phyloP scores from a whole-genome alignment of 352 stramenopile species.

The Pythium vanterpoolii region DNA sequence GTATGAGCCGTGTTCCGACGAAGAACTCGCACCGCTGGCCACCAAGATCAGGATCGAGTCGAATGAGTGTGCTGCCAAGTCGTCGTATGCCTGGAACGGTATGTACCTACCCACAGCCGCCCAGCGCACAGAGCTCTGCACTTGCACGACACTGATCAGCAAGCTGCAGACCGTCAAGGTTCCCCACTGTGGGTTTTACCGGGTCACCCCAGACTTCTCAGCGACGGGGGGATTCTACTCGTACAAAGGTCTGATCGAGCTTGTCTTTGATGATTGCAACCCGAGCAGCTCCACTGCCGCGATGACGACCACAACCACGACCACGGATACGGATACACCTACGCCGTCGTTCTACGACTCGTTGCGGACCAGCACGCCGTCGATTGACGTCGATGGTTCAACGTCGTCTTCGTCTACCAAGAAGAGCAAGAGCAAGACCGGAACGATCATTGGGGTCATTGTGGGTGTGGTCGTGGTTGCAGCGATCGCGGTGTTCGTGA shows the following conservation, averaged over 20 bases:
- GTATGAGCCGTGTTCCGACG: neutral
- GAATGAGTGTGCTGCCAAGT: neutral
- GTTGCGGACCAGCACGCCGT: neutral
- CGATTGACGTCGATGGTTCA: neutral
- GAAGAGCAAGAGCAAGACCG: neutral
- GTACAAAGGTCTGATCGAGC: slow-evolving; percentile 17
- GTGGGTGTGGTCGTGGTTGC: neutral
- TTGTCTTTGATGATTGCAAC: slow-evolving; percentile 23
- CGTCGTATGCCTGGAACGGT: neutral
- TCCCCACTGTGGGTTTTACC: neutral
- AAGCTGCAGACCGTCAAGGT: neutral
- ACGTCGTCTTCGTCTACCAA: slow-evolving; percentile 4
- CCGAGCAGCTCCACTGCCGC: neutral
- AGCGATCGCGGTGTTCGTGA: neutral
- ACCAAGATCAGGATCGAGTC: slow-evolving; percentile 4
- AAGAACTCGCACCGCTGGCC: neutral
- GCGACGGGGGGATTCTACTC: neutral
- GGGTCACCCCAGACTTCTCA: neutral
- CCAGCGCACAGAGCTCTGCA: neutral
- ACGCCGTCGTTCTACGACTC: neutral
- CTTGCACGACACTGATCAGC: slow-evolving; percentile 6
- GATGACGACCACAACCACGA: neutral
- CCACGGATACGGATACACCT: neutral
- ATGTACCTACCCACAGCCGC: neutral
- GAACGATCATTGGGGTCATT: neutral